Conservation (phyloP, 139 green algal species). For the Picochlorum sp. region DNA sequence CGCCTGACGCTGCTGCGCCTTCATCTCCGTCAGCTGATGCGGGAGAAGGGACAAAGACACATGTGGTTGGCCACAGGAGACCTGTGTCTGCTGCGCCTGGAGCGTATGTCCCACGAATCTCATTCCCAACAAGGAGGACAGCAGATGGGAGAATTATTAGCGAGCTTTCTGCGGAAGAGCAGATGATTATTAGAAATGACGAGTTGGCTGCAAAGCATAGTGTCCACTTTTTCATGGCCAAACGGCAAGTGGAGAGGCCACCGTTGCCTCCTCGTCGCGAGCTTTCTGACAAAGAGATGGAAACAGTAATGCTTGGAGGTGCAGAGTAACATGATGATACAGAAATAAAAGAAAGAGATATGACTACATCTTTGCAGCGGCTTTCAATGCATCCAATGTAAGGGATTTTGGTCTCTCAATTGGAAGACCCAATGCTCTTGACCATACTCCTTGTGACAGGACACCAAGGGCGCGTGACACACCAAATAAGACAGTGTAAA, state of each 20-base stretch:
- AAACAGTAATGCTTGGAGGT: constrained; percentile 43
- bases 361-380: constrained; percentile 9
- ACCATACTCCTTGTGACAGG: constrained; percentile 83
- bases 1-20: neutral
- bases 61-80: neutral
- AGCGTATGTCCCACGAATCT: constrained; percentile 18
- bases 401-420: constrained; percentile 96
- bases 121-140: constrained; percentile 34
- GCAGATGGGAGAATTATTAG: constrained; percentile 29
- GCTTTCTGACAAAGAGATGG: constrained; percentile 37
- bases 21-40: neutral
- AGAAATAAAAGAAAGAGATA: neutral
- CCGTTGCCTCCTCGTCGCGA: constrained; percentile 5
- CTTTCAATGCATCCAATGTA: constrained; percentile 64
- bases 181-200: neutral
- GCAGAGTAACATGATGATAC: constrained; percentile 17
- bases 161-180: constrained; percentile 16
- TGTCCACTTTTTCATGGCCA: neutral
- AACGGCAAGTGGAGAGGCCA: neutral
- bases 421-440: constrained; percentile 82
- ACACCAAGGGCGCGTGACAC: constrained; percentile 86
- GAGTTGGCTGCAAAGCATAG: constrained; percentile 1
- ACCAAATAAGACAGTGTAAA: constrained; percentile 99
- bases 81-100: neutral
- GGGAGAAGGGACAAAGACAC: neutral